phyloP scores from a whole-genome alignment of 768 basidiomycete genomes.

The Gymnopilus junonius region DNA sequence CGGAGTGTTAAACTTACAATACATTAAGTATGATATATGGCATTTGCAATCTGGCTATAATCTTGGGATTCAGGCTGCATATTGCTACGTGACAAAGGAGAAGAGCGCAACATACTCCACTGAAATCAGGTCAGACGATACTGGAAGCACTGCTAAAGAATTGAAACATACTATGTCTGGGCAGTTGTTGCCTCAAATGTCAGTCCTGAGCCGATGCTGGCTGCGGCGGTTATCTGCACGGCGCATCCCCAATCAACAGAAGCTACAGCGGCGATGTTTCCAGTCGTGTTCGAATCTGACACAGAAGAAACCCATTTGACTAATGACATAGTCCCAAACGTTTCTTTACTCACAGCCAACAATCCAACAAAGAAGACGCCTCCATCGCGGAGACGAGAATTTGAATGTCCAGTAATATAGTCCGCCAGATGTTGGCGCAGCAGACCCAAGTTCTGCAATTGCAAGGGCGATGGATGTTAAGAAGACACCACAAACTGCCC shows the following conservation, averaged over 20 bases:
- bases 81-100: slow-evolving; percentile 59
- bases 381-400: slow-evolving; percentile 37
- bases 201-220: slow-evolving; percentile 50
- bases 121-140: slow-evolving; percentile 24
- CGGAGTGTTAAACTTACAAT: slow-evolving; percentile 56
- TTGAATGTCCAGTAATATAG: slow-evolving; percentile 53
- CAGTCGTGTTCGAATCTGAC: slow-evolving; percentile 46
- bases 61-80: slow-evolving; percentile 61
- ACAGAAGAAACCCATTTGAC: neutral
- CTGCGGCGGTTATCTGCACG: slow-evolving; percentile 62
- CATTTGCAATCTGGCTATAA: slow-evolving; percentile 68
- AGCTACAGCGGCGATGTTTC: slow-evolving; percentile 48
- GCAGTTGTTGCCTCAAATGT: slow-evolving; percentile 41
- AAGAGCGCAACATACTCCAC: slow-evolving; percentile 63
- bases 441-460: slow-evolving; percentile 68
- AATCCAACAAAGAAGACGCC: slow-evolving; percentile 48
- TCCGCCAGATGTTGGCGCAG: slow-evolving; percentile 68
- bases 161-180: slow-evolving; percentile 43
- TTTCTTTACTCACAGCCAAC: slow-evolving; percentile 45
- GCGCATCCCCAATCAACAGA: slow-evolving; percentile 67
- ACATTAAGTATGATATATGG: slow-evolving; percentile 68
- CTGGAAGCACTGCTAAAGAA: neutral
- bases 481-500: slow-evolving; percentile 62
- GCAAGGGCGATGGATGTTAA: slow-evolving; percentile 62
- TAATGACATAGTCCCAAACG: neutral